Conservation (phyloP, 495 filamentous ascomycete species). For the Astrothelium macrocarpum region DNA sequence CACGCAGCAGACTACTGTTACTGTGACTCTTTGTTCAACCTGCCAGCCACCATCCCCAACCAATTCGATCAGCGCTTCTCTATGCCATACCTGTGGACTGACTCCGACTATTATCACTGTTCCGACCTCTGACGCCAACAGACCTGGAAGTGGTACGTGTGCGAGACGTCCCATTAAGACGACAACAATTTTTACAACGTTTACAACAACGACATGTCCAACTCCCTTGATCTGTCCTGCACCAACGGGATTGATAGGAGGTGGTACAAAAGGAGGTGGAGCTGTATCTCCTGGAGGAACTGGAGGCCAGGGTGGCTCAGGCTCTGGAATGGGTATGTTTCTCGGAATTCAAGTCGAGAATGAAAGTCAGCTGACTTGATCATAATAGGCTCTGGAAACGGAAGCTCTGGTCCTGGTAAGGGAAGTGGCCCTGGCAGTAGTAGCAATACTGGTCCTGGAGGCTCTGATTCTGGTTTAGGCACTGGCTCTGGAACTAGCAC, state of each 20-base stretch:
- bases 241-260: conserved; percentile 8
- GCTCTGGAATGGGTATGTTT: background rate
- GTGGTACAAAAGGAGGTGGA: background rate
- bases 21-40: background rate
- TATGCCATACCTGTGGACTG: conserved; percentile 16
- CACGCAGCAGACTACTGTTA: background rate
- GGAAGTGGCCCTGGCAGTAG: background rate
- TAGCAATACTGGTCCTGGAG: background rate
- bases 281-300: background rate
- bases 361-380: conserved; percentile 12
- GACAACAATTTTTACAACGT: conserved; percentile 16
- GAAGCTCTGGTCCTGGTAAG: background rate
- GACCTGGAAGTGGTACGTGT: background rate
- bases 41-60: background rate
- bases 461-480: background rate
- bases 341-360: background rate
- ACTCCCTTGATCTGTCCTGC: conserved; percentile 15
- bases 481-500: conserved; percentile 8
- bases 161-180: conserved; percentile 4
- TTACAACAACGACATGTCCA: conserved; percentile 16
- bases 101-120: conserved; percentile 12
- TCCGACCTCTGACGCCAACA: background rate
- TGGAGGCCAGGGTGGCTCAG: background rate
- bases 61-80: background rate
- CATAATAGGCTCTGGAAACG: conserved; percentile 1